A percentile compares a stretch with the other conserved stretches of the same genome.
phyloP scores from a whole-genome alignment of 257 asterid genomes.

The Solanum dulcamara region DNA sequence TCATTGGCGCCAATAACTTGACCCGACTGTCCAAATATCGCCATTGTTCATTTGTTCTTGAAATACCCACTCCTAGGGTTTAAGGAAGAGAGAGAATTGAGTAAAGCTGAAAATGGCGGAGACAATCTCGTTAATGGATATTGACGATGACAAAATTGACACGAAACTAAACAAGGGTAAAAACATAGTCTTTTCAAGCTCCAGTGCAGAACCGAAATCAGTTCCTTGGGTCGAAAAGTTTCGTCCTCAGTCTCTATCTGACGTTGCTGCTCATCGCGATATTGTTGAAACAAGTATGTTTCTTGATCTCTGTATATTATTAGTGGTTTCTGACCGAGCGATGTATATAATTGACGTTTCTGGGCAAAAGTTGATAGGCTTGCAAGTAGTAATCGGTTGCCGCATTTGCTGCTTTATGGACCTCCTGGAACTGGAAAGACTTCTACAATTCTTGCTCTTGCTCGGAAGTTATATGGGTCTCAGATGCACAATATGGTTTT shows the following conservation, averaged over 20 bases:
- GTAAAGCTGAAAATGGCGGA: constrained; percentile 43
- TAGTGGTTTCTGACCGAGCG: neutral
- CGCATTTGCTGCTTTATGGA: constrained; percentile 91
- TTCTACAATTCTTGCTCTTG: constrained; percentile 83
- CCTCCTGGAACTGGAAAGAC: constrained; percentile 99
- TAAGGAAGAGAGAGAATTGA: neutral
- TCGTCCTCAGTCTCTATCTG: constrained; percentile 93
- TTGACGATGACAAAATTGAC: constrained; percentile 44
- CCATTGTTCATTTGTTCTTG: neutral
- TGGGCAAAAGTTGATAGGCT: constrained; percentile 67
- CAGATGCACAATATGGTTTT: constrained; percentile 86
- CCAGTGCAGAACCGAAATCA: constrained; percentile 37
- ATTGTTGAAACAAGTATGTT: constrained; percentile 75
- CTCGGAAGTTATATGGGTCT: constrained; percentile 74
- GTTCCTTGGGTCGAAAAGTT: constrained; percentile 96
- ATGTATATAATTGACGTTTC: neutral
- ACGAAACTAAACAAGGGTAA: constrained; percentile 44
- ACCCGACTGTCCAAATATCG: neutral
- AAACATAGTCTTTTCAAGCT: constrained; percentile 22
- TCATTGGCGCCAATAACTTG: constrained; percentile 7
- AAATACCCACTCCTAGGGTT: neutral
- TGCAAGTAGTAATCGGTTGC: constrained; percentile 77
- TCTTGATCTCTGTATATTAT: neutral
- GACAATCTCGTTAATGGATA: constrained; percentile 54
- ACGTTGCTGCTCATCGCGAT: constrained; percentile 97